Percentiles rank a stretch among this genome's conserved stretches.
Evolutionary conservation across 371 early-diverging fungal genomes (phyloP).

Genomic region (Synchytrium microbalum): DNA sequence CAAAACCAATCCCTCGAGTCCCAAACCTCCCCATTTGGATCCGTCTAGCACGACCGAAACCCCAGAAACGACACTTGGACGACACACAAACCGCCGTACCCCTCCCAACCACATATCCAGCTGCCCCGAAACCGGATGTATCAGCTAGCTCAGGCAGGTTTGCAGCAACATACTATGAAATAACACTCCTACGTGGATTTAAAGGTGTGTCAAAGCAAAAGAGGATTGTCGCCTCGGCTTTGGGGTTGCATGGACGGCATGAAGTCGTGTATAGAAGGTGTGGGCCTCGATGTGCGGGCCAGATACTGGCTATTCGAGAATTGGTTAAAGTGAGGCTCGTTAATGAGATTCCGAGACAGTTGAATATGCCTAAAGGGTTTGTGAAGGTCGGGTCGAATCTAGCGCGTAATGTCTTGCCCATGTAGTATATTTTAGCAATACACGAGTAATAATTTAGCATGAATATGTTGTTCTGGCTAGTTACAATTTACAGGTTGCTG

Average conservation of each 20-base stretch:
- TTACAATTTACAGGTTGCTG: too few relatives aligned
- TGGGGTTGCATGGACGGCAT: constrained; percentile 29
- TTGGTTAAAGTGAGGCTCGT: constrained; percentile 30
- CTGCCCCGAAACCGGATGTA: constrained; percentile 5
- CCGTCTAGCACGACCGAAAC: constrained; percentile 5
- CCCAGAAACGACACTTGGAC: constrained; percentile 20
- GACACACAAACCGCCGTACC: constrained; percentile 30
- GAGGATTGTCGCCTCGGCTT: constrained; percentile 11
- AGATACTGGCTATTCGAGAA: constrained; percentile 21
- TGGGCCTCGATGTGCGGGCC: constrained; percentile 23
- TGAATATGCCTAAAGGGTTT: constrained; percentile 19
- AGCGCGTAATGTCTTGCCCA: not conserved
- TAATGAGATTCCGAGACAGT: constrained; percentile 29
- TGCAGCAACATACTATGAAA: constrained; percentile 22
- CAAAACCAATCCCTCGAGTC: not conserved
- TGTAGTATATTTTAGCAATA: too few relatives aligned
- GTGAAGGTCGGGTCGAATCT: constrained; percentile 19
- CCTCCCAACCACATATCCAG: constrained; percentile 30
- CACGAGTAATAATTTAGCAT: too few relatives aligned
- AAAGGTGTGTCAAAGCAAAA: constrained; percentile 25
- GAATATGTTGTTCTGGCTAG: too few relatives aligned
- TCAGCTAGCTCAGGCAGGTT: not conserved
- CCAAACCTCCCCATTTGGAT: not conserved
- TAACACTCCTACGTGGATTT: constrained; percentile 26
- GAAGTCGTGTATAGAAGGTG: constrained; percentile 33